Evolutionary conservation across 768 basidiomycete species (phyloP).

Genomic region (Russula abietina): DNA sequence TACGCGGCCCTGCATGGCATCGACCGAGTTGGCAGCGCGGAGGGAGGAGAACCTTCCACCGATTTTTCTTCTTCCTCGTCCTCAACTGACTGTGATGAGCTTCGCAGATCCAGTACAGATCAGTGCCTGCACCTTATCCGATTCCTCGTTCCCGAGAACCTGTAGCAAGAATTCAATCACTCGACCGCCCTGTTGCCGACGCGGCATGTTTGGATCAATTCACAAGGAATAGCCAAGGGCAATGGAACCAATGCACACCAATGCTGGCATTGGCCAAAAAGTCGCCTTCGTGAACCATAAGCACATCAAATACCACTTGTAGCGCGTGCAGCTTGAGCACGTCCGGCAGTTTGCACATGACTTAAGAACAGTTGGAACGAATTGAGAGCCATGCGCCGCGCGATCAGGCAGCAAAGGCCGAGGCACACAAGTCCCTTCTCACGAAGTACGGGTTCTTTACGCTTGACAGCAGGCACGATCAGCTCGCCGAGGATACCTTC

Average conservation of each 20-base stretch:
- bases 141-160: conserved; percentile 47
- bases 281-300: conserved; percentile 75
- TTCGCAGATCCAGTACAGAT: conserved; percentile 88
- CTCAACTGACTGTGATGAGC: too few species aligned
- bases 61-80: too few species aligned
- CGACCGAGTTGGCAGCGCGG: too few species aligned
- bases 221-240: neutral
- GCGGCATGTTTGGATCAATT: neutral
- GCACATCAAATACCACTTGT: conserved; percentile 77
- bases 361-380: conserved; percentile 78
- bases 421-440: conserved; percentile 77
- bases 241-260: conserved; percentile 24
- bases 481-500: conserved; percentile 70
- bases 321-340: conserved; percentile 62
- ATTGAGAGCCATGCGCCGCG: conserved; percentile 58
- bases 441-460: conserved; percentile 75
- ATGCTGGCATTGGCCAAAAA: conserved; percentile 47
- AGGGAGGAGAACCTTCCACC: too few species aligned
- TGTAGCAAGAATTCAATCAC: conserved; percentile 63
- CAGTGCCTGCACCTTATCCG: conserved; percentile 63
- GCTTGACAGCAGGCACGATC: conserved; percentile 84
- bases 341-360: conserved; percentile 60
- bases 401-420: conserved; percentile 82
- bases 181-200: conserved; percentile 39
- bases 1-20: too few species aligned